Base-by-base conservation (phyloP, 2,329 filamentous ascomycete genomes). In the Alternaria sp. region DNA sequence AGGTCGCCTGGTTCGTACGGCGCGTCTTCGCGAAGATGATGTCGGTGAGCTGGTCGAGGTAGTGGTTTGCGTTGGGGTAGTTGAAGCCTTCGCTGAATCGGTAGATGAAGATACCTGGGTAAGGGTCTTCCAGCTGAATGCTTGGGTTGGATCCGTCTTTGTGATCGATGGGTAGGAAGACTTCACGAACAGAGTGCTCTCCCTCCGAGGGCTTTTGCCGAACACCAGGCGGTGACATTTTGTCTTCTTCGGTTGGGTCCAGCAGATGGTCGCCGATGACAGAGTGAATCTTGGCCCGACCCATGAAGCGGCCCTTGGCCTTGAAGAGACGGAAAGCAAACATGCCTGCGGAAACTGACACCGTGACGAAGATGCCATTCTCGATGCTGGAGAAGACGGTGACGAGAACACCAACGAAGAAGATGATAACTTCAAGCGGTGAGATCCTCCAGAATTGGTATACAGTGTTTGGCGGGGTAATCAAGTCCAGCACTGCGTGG, bases 371-470 rank as follows among this genome's bases (percentile, higher is more conserved):
- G 69, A 99, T 93, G 18, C 96, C 96, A 72, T 93, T 90, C 79
- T 99, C 96, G 65, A 99, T 98, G 21, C 86, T 89, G 6, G 88
- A 86, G 82, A 99, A 97, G 43, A 99, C 81, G 0, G 94, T 97
- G 45, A 97, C 92, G 33, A 97, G 81, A 1, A 99, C 95, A 79
- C 96, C 96, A 14, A 92, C 87, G 73, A 98, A 95, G 86, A 97
- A 99, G 77, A 99, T 94, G 53, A 96, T 72, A 0, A 96, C 92
- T 78, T 99, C 96, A 2, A 97, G 78, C 0, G 96, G 96, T 0
- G 93, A 96, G 10, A 97, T 92, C 44, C 89, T 88, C 95, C 95
- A 99, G 83, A 98, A 99, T 75, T 96, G 92, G 80, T 97, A 97
- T 11, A 98, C 87, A 0, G 92, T 94, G 78, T 97, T 94, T 8